Conservation (phyloP, 2,329 filamentous ascomycete genomes). For the Penicillium sp. region DNA sequence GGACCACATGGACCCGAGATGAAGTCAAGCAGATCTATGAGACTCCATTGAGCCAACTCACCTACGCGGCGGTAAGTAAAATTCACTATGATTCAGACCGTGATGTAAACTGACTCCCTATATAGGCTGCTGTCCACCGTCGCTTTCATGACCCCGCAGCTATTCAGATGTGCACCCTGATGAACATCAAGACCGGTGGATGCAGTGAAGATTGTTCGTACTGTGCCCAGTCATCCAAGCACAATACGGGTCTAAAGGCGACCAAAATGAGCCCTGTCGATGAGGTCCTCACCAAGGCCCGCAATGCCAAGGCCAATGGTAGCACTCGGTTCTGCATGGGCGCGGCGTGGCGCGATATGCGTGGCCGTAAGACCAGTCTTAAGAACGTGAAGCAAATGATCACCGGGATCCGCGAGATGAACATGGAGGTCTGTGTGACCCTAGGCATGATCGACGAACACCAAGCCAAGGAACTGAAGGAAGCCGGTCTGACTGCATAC, state of each 20-base stretch:
- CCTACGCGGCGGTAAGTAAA: constrained; percentile 65
- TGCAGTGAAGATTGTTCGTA: constrained; percentile 92
- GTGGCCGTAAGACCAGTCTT: constrained; percentile 77
- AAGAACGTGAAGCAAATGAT: constrained; percentile 87
- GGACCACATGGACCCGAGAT: constrained; percentile 75
- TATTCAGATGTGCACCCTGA: constrained; percentile 88
- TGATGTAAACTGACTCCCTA: constrained; percentile 3
- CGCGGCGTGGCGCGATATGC: constrained; percentile 91
- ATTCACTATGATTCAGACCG: neutral
- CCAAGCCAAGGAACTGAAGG: constrained; percentile 79
- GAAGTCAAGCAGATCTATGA: constrained; percentile 81
- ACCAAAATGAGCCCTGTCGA: constrained; percentile 78
- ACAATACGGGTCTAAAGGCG: constrained; percentile 73
- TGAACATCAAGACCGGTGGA: constrained; percentile 95
- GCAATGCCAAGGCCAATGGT: constrained; percentile 74
- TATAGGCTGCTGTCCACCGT: constrained; percentile 73
- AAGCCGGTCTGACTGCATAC: constrained; percentile 82
- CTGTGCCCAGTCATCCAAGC: constrained; percentile 82
- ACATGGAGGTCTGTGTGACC: constrained; percentile 91
- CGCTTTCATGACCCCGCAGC: constrained; percentile 80
- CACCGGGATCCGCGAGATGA: constrained; percentile 72
- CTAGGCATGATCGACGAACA: constrained; percentile 83
- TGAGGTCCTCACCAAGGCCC: constrained; percentile 74
- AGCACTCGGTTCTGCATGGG: constrained; percentile 95
- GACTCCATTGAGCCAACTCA: constrained; percentile 74